A percentile compares a stretch with the other conserved stretches of the same genome.
phyloP scores from a whole-genome alignment of 768 basidiomycete genomes.

The Tylopilus subfusipes region DNA sequence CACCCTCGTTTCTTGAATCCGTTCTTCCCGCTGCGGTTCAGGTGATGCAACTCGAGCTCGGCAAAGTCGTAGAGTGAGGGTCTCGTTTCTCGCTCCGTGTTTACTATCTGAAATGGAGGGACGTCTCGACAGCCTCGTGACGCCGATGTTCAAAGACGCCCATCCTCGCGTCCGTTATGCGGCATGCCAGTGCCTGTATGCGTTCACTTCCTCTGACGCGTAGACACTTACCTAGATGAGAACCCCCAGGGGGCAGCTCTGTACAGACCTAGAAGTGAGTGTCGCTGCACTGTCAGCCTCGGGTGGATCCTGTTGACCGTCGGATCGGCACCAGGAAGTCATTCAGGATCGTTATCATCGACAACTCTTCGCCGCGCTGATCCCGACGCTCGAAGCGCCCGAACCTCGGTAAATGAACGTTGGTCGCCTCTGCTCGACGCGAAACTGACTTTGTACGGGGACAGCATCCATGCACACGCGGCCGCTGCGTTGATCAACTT shows the following conservation, averaged over 20 bases:
- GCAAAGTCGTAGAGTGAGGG: conserved; percentile 75
- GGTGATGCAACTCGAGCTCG: conserved; percentile 79
- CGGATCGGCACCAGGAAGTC: conserved; percentile 47
- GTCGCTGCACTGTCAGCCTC: background rate
- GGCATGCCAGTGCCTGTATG: conserved; percentile 83
- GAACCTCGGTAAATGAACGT: conserved; percentile 56
- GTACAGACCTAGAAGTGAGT: conserved; percentile 80
- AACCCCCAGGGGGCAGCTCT: conserved; percentile 69
- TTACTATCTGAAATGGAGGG: background rate
- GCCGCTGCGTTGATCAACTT: conserved; percentile 89
- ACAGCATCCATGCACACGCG: conserved; percentile 81
- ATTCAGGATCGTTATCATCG: conserved; percentile 71
- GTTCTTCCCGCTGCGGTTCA: conserved; percentile 19
- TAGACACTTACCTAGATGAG: background rate
- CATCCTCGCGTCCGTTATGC: conserved; percentile 74
- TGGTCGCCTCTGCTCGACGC: background rate
- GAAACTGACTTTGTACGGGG: conserved; percentile 3
- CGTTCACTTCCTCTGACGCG: conserved; percentile 4
- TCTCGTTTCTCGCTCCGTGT: background rate
- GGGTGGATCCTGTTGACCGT: background rate
- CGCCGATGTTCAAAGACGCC: conserved; percentile 71
- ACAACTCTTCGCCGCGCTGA: conserved; percentile 65
- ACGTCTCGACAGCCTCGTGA: conserved; percentile 51
- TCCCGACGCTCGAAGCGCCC: conserved; percentile 70
- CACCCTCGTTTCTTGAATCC: background rate